Percentiles rank a stretch among this genome's conserved stretches.
Evolutionary conservation across 129 eudicot genomes (phyloP).

Genomic region (Smallanthus sonchifolius): DNA sequence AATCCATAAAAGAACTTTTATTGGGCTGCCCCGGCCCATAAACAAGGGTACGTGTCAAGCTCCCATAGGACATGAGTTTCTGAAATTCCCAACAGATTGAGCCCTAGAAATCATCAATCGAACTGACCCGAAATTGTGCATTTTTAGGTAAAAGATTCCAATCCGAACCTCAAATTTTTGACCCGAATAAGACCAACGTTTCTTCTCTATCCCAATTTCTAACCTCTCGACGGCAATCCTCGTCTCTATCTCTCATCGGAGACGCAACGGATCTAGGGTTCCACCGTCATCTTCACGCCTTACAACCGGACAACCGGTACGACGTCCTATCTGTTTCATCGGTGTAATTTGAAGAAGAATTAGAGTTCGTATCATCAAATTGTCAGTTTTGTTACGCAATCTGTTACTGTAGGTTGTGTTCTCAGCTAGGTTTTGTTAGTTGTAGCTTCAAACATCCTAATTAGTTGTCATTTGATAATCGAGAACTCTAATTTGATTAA

Average conservation of each 20-base stretch:
- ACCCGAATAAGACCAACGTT: conserved; percentile 30
- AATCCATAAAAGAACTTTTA: too few relatives aligned
- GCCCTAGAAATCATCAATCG: conserved; percentile 24
- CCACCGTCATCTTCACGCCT: not conserved
- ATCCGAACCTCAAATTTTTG: conserved; percentile 18
- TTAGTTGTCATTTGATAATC: not conserved
- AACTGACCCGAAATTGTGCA: conserved; percentile 20
- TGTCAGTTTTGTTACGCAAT: conserved; percentile 14
- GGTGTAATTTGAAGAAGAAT: conserved; percentile 8
- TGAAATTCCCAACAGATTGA: not conserved
- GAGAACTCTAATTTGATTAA: not conserved
- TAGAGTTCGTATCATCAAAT: conserved; percentile 6
- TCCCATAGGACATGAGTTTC: not conserved
- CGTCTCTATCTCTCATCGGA: conserved; percentile 25
- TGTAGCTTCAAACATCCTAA: not conserved
- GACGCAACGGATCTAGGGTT: conserved; percentile 30
- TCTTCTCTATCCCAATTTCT: conserved; percentile 23
- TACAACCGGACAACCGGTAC: not conserved
- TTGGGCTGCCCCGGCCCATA: not conserved
- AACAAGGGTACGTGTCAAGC: not conserved
- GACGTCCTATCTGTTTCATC: not conserved
- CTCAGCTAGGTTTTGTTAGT: conserved; percentile 7
- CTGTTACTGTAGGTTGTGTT: conserved; percentile 13
- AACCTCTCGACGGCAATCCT: conserved; percentile 25
- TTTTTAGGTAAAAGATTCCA: conserved; percentile 24